phyloP scores from a whole-genome alignment of 768 basidiomycete genomes.

The Tubosaeta sp. region DNA sequence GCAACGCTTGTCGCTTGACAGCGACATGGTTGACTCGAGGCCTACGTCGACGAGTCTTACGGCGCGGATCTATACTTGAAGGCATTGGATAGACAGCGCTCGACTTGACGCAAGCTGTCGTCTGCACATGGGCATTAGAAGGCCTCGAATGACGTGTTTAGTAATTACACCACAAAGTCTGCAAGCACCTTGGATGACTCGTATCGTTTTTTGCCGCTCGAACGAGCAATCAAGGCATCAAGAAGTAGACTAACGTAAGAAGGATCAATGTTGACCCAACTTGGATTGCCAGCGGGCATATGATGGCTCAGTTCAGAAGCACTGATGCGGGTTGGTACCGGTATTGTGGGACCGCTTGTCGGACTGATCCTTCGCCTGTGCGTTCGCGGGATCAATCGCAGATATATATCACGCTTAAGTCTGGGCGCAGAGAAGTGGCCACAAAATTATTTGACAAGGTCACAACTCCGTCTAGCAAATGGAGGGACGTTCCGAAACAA shows the following conservation, averaged over 20 bases:
- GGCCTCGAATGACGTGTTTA: background rate
- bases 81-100: constrained; percentile 1
- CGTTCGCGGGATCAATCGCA: constrained; percentile 9
- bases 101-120: background rate
- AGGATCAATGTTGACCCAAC: constrained; percentile 2
- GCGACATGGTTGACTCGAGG: constrained; percentile 8
- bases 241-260: constrained; percentile 1
- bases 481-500: background rate
- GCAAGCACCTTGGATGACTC: background rate
- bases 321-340: background rate
- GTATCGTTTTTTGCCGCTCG: background rate
- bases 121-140: background rate
- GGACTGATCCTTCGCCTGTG: constrained; percentile 2
- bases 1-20: constrained; percentile 39
- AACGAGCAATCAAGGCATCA: background rate
- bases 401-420: background rate
- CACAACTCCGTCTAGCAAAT: background rate
- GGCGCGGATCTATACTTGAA: constrained; percentile 1
- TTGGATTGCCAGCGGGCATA: background rate
- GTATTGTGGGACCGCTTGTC: constrained; percentile 13
- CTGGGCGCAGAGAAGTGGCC: background rate
- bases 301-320: constrained; percentile 15
- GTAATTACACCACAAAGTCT: background rate
- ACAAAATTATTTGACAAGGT: background rate
- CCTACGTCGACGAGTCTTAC: background rate